phyloP scores from a whole-genome alignment of 371 early-diverging fungal species.

The Mortierella polycephala region DNA sequence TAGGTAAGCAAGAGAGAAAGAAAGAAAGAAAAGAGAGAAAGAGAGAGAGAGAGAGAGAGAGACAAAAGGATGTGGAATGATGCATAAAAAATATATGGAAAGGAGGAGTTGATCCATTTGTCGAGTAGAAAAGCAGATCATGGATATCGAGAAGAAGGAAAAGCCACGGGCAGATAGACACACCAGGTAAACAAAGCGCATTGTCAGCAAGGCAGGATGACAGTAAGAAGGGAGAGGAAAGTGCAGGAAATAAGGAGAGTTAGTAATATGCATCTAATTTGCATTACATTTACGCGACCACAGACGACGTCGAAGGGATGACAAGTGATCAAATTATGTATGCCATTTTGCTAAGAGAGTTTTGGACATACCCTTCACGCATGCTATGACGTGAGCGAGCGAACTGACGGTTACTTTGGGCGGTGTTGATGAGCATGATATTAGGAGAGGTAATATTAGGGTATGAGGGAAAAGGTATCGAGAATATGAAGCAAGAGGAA shows the following conservation, averaged over 20 bases:
- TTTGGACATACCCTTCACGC: slow-evolving; percentile 31
- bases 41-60: not conserved
- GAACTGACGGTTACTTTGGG: slow-evolving; percentile 21
- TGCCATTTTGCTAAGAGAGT: too few relatives aligned
- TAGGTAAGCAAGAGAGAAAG: not conserved
- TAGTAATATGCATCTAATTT: slow-evolving; percentile 15
- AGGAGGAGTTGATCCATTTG: not conserved
- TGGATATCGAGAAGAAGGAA: too few relatives aligned
- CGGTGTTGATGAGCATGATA: slow-evolving; percentile 35
- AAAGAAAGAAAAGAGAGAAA: not conserved
- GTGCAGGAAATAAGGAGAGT: slow-evolving; percentile 8
- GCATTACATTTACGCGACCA: slow-evolving; percentile 1
- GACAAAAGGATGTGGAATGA: too few relatives aligned
- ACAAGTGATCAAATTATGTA: too few relatives aligned
- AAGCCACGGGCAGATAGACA: slow-evolving; percentile 1
- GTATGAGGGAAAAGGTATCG: not conserved
- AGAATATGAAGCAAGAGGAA: too few relatives aligned
- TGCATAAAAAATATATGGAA: too few relatives aligned
- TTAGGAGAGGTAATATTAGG: not conserved
- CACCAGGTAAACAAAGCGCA: slow-evolving; percentile 1
- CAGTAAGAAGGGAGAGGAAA: not conserved
- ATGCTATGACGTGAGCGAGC: slow-evolving; percentile 28
- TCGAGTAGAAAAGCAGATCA: not conserved
- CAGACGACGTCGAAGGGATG: not conserved
- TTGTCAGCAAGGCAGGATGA: not conserved